A percentile compares a stretch with the other conserved stretches of the same genome.
These are phyloP conservation scores for Alternaria viburni DNA, from an alignment of 2,329 filamentous ascomycete genomes.

Conservation along the genomic window DNA sequence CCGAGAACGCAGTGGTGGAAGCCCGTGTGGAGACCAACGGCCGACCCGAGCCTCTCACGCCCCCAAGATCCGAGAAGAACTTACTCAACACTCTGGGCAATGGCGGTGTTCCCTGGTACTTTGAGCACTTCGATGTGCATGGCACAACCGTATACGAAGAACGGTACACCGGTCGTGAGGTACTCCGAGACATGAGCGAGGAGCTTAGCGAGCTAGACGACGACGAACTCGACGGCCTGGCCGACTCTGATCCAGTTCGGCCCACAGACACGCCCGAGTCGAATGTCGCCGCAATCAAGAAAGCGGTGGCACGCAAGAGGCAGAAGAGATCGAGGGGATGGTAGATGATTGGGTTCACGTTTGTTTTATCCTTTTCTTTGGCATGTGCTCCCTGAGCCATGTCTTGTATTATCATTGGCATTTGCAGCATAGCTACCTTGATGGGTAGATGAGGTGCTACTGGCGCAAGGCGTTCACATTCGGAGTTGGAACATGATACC, in stretches of 20 bases:
- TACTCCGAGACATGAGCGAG: constrained; percentile 77
- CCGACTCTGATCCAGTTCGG: constrained; percentile 40
- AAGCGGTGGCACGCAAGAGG: constrained; percentile 37
- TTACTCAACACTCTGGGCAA: constrained; percentile 53
- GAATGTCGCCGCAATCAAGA: constrained; percentile 34
- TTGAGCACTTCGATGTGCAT: constrained; percentile 77
- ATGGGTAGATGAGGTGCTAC: constrained; percentile 14
- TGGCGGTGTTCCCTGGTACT: constrained; percentile 88
- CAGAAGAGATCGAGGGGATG: constrained; percentile 38
- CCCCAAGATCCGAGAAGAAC: constrained; percentile 64
- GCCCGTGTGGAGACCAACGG: constrained; percentile 22
- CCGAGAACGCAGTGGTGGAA: constrained; percentile 24
- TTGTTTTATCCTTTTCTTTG: constrained; percentile 12
- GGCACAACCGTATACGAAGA: constrained; percentile 81
- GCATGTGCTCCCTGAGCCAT: constrained; percentile 11
- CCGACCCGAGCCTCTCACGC: constrained; percentile 63
- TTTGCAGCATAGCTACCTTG: constrained; percentile 27
- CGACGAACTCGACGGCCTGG: constrained; percentile 75
- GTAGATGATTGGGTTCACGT: constrained; percentile 10
- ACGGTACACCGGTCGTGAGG: constrained; percentile 74
- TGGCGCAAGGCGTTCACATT: constrained; percentile 21
- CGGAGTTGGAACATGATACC: neutral
- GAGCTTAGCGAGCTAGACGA: constrained; percentile 92
- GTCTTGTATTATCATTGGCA: constrained; percentile 25
- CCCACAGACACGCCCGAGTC: constrained; percentile 34